Evolutionary conservation across 164 flowering plant genomes (phyloP).

Genomic region (Amborella trichopoda): DNA sequence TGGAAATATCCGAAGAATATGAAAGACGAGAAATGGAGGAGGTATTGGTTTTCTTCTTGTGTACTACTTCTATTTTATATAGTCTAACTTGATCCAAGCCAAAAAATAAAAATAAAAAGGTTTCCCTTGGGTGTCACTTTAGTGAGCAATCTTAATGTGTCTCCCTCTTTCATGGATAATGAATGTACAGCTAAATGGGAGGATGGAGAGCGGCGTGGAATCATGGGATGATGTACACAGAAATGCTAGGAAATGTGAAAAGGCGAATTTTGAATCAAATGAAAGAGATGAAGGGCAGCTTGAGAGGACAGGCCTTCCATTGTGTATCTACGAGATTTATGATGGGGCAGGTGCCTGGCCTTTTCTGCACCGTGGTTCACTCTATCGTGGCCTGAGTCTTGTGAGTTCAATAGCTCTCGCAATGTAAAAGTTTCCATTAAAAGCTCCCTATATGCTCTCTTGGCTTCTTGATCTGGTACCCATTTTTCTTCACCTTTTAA

Average conservation of each 20-base stretch:
- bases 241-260: constrained; percentile 74
- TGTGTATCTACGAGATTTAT: constrained; percentile 90
- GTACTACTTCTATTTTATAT: neutral
- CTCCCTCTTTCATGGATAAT: too few relatives aligned
- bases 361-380: constrained; percentile 84
- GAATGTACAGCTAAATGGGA: constrained; percentile 76
- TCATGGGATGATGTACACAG: constrained; percentile 87
- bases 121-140: too few relatives aligned
- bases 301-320: constrained; percentile 84
- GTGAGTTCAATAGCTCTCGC: too few relatives aligned
- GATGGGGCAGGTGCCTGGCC: constrained; percentile 87
- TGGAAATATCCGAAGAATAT: constrained; percentile 62
- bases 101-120: too few relatives aligned
- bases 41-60: constrained; percentile 24
- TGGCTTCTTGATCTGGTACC: too few relatives aligned
- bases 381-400: constrained; percentile 94
- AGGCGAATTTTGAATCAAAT: constrained; percentile 61
- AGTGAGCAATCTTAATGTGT: too few relatives aligned
- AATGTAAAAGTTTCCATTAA: too few relatives aligned
- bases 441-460: too few relatives aligned
- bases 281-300: constrained; percentile 99
- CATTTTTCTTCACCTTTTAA: too few relatives aligned
- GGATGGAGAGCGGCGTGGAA: constrained; percentile 54
- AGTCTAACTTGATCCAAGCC: too few relatives aligned
- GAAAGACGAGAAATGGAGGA: constrained; percentile 72